phyloP scores from a whole-genome alignment of 495 filamentous ascomycete species.

The Tricharina praecox region DNA sequence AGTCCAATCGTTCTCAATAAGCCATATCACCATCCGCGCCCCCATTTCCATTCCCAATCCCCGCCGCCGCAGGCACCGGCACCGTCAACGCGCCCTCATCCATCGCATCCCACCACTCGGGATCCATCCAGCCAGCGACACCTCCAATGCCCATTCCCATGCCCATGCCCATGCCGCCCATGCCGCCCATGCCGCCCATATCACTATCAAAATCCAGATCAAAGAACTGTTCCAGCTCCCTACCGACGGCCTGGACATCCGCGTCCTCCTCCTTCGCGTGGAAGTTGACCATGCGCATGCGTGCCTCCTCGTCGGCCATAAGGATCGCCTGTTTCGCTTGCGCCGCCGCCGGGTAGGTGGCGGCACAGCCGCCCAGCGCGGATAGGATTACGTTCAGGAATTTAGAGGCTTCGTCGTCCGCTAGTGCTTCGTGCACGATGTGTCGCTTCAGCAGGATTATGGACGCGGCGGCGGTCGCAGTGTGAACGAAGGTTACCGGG shows the following conservation, averaged over 20 bases:
- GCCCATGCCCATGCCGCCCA: not conserved
- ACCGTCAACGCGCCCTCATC: no score
- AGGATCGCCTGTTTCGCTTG: constrained; percentile 5
- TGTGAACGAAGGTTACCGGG: constrained; percentile 28
- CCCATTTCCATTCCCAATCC: no score
- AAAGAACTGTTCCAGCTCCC: not conserved
- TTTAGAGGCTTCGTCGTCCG: constrained; percentile 19
- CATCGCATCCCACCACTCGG: not conserved
- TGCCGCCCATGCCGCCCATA: not conserved
- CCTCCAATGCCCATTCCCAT: not conserved
- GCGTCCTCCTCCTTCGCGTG: not conserved
- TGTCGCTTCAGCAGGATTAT: constrained; percentile 27
- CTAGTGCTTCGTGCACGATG: constrained; percentile 13
- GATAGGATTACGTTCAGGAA: constrained; percentile 21
- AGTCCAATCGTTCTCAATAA: no score
- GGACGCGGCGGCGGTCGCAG: constrained; percentile 25
- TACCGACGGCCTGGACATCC: not conserved
- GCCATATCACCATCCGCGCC: no score
- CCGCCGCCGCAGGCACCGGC: no score
- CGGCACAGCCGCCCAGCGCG: constrained; percentile 23
- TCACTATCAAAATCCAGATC: not conserved
- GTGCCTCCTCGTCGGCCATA: constrained; percentile 1
- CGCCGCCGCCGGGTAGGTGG: constrained; percentile 17
- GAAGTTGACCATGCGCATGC: not conserved
- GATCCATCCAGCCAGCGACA: not conserved